phyloP scores from a whole-genome alignment of 768 basidiomycete species.

The Agaricus sinodeliciosus region DNA sequence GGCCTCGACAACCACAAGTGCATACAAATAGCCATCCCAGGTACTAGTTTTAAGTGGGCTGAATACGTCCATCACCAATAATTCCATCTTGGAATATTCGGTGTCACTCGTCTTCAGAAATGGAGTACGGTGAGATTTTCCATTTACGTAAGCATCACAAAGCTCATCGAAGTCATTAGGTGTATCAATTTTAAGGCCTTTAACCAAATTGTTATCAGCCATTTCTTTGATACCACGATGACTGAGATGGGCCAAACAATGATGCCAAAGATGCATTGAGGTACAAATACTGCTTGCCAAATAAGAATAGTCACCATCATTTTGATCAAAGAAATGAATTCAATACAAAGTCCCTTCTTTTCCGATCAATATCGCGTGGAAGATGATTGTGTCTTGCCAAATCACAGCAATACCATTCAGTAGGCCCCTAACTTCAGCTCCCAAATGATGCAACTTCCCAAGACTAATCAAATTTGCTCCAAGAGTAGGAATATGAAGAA shows the following conservation, averaged over 20 bases:
- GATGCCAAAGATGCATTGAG: constrained; percentile 17
- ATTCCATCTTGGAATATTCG: constrained; percentile 12
- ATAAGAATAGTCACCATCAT: not conserved
- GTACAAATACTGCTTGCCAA: not conserved
- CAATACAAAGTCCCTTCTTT: not conserved
- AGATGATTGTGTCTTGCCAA: not conserved
- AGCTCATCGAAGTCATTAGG: constrained; percentile 10
- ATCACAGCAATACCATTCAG: not conserved
- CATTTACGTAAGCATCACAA: constrained; percentile 19
- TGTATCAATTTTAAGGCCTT: constrained; percentile 15
- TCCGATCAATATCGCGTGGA: not conserved
- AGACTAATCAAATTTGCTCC: constrained; percentile 16
- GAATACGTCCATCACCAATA: constrained; percentile 18
- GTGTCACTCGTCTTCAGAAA: constrained; percentile 17
- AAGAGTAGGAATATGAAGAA: constrained; percentile 15
- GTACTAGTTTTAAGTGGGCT: constrained; percentile 20
- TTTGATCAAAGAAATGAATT: not conserved
- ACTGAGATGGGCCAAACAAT: constrained; percentile 18
- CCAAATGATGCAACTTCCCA: constrained; percentile 9
- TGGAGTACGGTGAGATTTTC: constrained; percentile 19
- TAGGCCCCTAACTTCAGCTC: no score
- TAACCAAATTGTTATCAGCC: constrained; percentile 16
- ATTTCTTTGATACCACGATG: constrained; percentile 13
- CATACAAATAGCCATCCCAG: constrained; percentile 16
- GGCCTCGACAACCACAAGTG: no score